These are phyloP conservation scores for Penicillium paneum DNA, from an alignment of 2,329 filamentous ascomycete species.

Conservation along the genomic window DNA sequence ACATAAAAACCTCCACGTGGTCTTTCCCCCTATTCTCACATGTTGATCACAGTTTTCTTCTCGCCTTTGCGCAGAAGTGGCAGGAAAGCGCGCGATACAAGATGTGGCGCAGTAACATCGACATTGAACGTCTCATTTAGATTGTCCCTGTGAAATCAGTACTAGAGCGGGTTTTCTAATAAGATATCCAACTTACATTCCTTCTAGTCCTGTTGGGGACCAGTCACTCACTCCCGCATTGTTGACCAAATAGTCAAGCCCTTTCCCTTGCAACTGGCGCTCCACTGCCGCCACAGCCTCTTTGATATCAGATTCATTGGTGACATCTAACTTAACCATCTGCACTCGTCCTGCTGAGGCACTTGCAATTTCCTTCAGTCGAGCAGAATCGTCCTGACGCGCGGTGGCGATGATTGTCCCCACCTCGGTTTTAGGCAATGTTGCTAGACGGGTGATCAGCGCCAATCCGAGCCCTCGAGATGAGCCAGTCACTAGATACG, in stretches of 20 bases:
- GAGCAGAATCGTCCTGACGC: slow-evolving; percentile 32
- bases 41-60: slow-evolving; percentile 46
- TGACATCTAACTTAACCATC: slow-evolving; percentile 40
- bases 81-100: slow-evolving; percentile 41
- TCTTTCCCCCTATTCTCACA: slow-evolving; percentile 31
- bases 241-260: slow-evolving; percentile 49
- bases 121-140: slow-evolving; percentile 40
- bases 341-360: slow-evolving; percentile 37
- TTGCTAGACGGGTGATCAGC: slow-evolving; percentile 29
- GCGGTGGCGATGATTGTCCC: slow-evolving; percentile 43
- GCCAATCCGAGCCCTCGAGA: slow-evolving; percentile 39
- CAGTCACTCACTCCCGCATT: slow-evolving; percentile 40
- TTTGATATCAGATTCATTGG: slow-evolving; percentile 33
- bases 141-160: slow-evolving; percentile 29
- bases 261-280: slow-evolving; percentile 33
- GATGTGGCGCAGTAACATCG: slow-evolving; percentile 45
- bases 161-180: neutral
- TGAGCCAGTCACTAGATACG: slow-evolving; percentile 39
- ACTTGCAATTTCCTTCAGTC: slow-evolving; percentile 36
- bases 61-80: slow-evolving; percentile 39
- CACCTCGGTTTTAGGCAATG: slow-evolving; percentile 34
- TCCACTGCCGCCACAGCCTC: slow-evolving; percentile 36
- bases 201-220: slow-evolving; percentile 14
- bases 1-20: neutral
- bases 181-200: slow-evolving; percentile 21